Percentiles rank a stretch among this genome's conserved stretches.
phyloP scores from a whole-genome alignment of 2,329 filamentous ascomycete genomes.

The Fusarium longipes region DNA sequence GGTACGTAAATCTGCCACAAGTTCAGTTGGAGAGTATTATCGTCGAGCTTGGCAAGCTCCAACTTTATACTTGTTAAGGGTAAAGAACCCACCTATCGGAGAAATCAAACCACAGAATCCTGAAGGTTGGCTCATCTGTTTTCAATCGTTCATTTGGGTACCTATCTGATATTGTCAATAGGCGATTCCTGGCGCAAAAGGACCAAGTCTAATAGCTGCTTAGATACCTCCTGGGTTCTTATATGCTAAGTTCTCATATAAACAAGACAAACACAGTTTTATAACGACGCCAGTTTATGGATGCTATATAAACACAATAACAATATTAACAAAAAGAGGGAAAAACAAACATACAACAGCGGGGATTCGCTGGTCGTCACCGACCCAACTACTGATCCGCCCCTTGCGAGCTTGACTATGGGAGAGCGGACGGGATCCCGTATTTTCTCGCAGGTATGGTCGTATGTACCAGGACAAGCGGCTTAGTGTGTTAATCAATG shows the following conservation, averaged over 20 bases:
- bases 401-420: slow-evolving; percentile 32
- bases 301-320: neutral
- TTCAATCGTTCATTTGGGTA: neutral
- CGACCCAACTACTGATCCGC: slow-evolving; percentile 21
- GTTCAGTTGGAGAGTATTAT: neutral
- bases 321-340: neutral
- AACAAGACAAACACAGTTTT: neutral
- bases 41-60: neutral
- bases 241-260: too few species aligned
- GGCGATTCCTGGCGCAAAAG: neutral
- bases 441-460: slow-evolving; percentile 32
- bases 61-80: neutral
- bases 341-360: slow-evolving; percentile 27
- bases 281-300: neutral
- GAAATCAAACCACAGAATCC: neutral
- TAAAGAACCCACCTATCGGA: neutral
- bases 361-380: slow-evolving; percentile 27
- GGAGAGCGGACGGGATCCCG: slow-evolving; percentile 36
- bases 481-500: neutral
- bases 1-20: neutral
- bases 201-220: too few species aligned
- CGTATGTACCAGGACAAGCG: slow-evolving; percentile 9
- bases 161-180: neutral
- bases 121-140: too few species aligned
- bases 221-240: too few species aligned